Evolutionary conservation across 108 stramenopile genomes (phyloP), one percentile per base, ranked within the genome.

Genomic region (Stephanodiscus triporus): DNA sequence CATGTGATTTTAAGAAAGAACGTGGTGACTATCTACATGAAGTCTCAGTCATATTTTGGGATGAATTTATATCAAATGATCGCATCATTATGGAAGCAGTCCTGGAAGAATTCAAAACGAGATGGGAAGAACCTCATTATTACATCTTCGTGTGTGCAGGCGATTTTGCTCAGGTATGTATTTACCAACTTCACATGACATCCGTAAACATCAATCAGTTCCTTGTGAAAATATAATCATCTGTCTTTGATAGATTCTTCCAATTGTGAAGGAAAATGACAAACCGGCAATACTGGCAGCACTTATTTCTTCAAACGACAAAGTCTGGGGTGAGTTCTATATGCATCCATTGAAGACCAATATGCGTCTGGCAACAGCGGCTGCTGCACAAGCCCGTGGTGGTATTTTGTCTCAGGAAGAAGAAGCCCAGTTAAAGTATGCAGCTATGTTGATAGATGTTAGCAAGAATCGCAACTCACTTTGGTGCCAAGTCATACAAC

Each of bases 251-350:
- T 20, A 53, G 51, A 53, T 53, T 24, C 51, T 53, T 53, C 51
- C 51, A 24, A 53, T 53, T 53, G 51, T 53, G 6, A 22, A 6
- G 19, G 51, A n/a, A 53, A 24, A 53, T 22, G 51, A 53, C 6
- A 53, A 53, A 20, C 20, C 6, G 5, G 51, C 20, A 20, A 24
- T 53, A 24, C 24, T 53, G 17, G 24, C 6, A 1, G 51, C 51
- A 53, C 24, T 53, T 24, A 53, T 53, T 24, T 53, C 51, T 53
- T 53, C 51, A 6, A 53, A 53, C 24, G 8, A 53, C 24, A 53
- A 53, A 20, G 19, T 53, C 6, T 53, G 51, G 51, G 6, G 23
- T 24, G 7, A 20, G 19, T 53, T 53, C 51, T 20, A 53, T 6
- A 53, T 9, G 9, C 51, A 53, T 20, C 51, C 51, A 22, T 10